phyloP scores from a whole-genome alignment of 768 basidiomycete genomes.

The Lactarius evosmus region DNA sequence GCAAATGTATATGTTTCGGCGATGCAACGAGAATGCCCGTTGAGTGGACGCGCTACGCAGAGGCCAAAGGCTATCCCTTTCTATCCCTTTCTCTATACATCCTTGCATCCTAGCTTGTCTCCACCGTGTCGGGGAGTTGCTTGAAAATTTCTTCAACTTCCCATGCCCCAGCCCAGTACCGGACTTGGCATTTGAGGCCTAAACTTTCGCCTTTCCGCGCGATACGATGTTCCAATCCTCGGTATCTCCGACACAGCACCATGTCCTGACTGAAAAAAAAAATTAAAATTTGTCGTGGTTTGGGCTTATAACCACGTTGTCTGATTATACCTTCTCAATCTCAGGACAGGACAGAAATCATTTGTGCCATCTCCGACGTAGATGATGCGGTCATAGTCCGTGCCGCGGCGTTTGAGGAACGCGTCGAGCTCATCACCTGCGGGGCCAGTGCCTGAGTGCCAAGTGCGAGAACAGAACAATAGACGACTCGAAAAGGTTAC shows the following conservation, averaged over 20 bases:
- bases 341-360: slow-evolving; percentile 91
- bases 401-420: slow-evolving; percentile 61
- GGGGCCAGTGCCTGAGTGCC: not conserved
- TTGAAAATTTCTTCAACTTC: slow-evolving; percentile 85
- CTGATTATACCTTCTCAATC: slow-evolving; percentile 61
- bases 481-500: slow-evolving; percentile 36
- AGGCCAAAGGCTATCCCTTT: not conserved
- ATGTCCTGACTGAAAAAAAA: slow-evolving; percentile 65
- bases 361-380: slow-evolving; percentile 95
- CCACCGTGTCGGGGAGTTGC: slow-evolving; percentile 15
- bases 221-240: slow-evolving; percentile 79
- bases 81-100: no score
- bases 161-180: slow-evolving; percentile 94
- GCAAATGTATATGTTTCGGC: slow-evolving; percentile 29
- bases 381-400: slow-evolving; percentile 69
- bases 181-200: slow-evolving; percentile 68
- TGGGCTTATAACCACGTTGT: not conserved
- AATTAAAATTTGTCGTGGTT: slow-evolving; percentile 4
- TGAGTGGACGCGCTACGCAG: slow-evolving; percentile 10
- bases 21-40: slow-evolving; percentile 8
- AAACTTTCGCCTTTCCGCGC: slow-evolving; percentile 57
- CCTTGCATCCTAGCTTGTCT: not conserved
- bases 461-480: not conserved
- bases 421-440: slow-evolving; percentile 89
- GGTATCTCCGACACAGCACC: slow-evolving; percentile 72